Conservation (phyloP, 2,329 filamentous ascomycete genomes). For the Verticillium klebahnii region DNA sequence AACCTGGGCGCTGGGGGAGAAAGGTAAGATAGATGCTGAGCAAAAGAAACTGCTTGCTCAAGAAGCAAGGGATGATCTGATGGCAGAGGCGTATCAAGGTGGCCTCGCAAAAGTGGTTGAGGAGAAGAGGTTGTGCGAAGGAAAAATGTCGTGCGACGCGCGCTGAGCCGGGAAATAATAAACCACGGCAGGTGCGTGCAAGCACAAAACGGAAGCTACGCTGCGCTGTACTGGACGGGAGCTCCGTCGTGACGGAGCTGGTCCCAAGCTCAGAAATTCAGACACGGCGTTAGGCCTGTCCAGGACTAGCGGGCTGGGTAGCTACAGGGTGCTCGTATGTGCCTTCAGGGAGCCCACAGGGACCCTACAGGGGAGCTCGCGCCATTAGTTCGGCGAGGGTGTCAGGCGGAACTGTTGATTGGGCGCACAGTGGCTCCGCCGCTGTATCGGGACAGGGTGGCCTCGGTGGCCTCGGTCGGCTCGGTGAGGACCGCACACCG, state of each 20-base stretch:
- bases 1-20: background rate
- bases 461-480: background rate
- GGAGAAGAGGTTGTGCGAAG: background rate
- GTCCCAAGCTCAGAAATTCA: conserved; percentile 2
- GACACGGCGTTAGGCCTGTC: background rate
- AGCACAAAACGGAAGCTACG: background rate
- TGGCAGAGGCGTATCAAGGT: background rate
- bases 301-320: background rate
- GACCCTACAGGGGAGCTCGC: background rate
- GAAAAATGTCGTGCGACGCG: conserved; percentile 4
- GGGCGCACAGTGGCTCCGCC: background rate
- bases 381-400: background rate
- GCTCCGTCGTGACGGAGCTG: background rate
- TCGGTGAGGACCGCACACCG: background rate
- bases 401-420: background rate
- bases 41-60: background rate
- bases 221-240: background rate
- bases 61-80: background rate
- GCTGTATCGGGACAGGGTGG: background rate
- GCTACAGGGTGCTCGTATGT: background rate
- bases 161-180: background rate
- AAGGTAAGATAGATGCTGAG: background rate
- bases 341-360: too few species aligned
- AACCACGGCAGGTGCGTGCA: background rate
- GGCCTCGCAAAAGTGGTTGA: background rate